These are phyloP conservation scores for Populus pruinosa DNA, from an alignment of 345 rosid species.

Conservation along the genomic window DNA sequence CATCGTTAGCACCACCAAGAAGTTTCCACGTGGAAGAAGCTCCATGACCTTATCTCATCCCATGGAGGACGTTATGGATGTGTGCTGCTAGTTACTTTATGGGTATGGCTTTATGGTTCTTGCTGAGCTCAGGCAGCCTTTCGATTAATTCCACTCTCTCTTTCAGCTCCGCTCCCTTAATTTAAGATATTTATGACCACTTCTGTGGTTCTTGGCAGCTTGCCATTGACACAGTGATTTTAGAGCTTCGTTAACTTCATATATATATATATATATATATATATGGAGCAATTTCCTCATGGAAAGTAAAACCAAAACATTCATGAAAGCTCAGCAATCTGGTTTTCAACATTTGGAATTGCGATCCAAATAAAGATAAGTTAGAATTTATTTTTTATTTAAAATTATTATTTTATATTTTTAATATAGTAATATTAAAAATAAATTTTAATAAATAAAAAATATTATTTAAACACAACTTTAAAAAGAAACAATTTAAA, in stretches of 20 bases:
- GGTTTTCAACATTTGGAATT: too few relatives aligned
- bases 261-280: too few relatives aligned
- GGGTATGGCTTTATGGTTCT: neutral
- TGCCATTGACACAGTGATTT: neutral
- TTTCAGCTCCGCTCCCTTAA: neutral
- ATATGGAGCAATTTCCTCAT: too few relatives aligned
- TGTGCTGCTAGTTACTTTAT: conserved; percentile 11
- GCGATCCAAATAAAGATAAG: too few relatives aligned
- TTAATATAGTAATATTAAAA: too few relatives aligned
- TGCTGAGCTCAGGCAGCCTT: neutral
- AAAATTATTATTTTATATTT: too few relatives aligned
- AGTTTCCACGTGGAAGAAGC: conserved; percentile 24
- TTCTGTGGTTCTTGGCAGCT: neutral
- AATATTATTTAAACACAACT: too few relatives aligned
- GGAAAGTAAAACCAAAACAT: too few relatives aligned
- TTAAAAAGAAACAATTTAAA: too few relatives aligned
- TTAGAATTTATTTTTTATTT: too few relatives aligned
- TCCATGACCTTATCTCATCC: conserved; percentile 29
- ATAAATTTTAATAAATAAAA: too few relatives aligned
- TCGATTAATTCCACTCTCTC: neutral
- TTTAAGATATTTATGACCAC: neutral
- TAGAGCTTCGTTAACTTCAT: neutral
- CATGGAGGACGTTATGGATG: neutral
- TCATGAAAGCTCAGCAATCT: too few relatives aligned
- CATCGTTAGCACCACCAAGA: conserved; percentile 25